Conservation (phyloP, 2,329 filamentous ascomycete species). For the Monosporascus sp. region DNA sequence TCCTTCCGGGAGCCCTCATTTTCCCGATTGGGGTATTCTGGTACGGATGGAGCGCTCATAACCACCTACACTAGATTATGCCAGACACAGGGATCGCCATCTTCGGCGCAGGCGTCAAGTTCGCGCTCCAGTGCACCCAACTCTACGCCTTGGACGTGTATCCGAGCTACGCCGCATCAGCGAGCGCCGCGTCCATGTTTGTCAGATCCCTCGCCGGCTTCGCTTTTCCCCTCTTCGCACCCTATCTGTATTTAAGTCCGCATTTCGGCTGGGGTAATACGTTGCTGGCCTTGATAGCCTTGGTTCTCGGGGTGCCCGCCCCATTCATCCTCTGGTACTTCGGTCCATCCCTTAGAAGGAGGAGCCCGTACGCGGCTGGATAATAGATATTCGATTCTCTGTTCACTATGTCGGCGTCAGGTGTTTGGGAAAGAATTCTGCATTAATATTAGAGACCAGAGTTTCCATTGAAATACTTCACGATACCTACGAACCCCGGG, state of each 20-base stretch:
- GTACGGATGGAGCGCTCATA: conserved; percentile 35
- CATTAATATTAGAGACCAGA: too few relatives aligned
- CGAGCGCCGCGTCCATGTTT: conserved; percentile 15
- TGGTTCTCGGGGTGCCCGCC: conserved; percentile 42
- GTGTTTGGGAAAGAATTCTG: too few relatives aligned
- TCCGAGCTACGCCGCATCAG: conserved; percentile 22
- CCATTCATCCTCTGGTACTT: conserved; percentile 34
- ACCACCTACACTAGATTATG: conserved; percentile 33
- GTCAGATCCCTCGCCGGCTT: conserved; percentile 39
- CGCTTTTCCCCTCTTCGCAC: conserved; percentile 42
- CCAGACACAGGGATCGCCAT: conserved; percentile 34
- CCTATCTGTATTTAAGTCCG: conserved; percentile 32
- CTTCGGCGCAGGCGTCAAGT: conserved; percentile 25
- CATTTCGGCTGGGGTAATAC: conserved; percentile 39
- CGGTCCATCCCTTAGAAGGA: conserved; percentile 24
- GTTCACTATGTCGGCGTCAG: not conserved
- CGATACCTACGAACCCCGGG: too few relatives aligned
- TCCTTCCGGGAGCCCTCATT: conserved; percentile 28
- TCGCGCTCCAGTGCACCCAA: conserved; percentile 15
- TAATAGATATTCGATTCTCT: not conserved
- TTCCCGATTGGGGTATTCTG: conserved; percentile 33
- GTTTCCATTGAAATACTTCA: too few relatives aligned
- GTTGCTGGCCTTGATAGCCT: conserved; percentile 38
- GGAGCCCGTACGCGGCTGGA: conserved; percentile 10
- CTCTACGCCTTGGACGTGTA: conserved; percentile 37